Conservation (phyloP, 192 early-diverging fungal genomes). For the Spinellus fusiger region DNA sequence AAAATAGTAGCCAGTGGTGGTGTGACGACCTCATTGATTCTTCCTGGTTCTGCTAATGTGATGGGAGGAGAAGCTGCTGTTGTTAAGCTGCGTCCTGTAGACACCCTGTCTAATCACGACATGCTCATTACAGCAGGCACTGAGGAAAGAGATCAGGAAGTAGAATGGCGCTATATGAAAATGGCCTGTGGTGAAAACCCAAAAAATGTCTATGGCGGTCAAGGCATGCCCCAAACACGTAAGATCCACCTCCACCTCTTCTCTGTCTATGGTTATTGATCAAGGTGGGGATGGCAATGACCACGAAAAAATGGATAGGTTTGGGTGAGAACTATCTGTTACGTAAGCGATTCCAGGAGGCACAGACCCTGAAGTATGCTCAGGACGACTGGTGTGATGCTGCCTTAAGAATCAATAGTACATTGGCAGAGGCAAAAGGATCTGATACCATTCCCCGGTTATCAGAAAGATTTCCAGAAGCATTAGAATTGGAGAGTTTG, state of each 20-base stretch:
- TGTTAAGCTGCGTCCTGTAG: slow-evolving; percentile 40
- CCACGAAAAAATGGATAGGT: too few species aligned
- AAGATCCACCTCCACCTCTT: too few species aligned
- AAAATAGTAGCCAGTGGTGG: slow-evolving; percentile 47
- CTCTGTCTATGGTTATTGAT: too few species aligned
- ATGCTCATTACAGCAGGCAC: slow-evolving; percentile 51
- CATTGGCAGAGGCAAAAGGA: slow-evolving; percentile 7
- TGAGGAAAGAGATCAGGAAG: slow-evolving; percentile 21
- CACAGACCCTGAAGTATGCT: slow-evolving; percentile 19
- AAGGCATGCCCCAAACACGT: slow-evolving; percentile 33
- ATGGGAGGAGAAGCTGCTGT: slow-evolving; percentile 61
- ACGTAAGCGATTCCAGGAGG: slow-evolving; percentile 40
- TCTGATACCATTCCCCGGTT: slow-evolving; percentile 15
- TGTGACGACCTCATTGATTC: slow-evolving; percentile 54
- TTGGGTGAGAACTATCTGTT: slow-evolving; percentile 33
- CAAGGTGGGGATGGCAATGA: too few species aligned
- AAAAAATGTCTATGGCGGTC: slow-evolving; percentile 35
- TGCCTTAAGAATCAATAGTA: slow-evolving; percentile 17
- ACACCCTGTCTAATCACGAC: slow-evolving; percentile 41
- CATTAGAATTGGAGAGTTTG: slow-evolving; percentile 40
- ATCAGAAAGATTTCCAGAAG: slow-evolving; percentile 40
- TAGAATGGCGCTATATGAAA: slow-evolving; percentile 55
- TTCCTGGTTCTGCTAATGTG: slow-evolving; percentile 57
- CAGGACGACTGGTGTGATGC: slow-evolving; percentile 60
- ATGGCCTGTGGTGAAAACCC: slow-evolving; percentile 71